Evolutionary conservation across 2,329 filamentous ascomycete genomes (phyloP), one percentile per base, ranked within the genome.

Genomic region (Calonectria pteridis): DNA sequence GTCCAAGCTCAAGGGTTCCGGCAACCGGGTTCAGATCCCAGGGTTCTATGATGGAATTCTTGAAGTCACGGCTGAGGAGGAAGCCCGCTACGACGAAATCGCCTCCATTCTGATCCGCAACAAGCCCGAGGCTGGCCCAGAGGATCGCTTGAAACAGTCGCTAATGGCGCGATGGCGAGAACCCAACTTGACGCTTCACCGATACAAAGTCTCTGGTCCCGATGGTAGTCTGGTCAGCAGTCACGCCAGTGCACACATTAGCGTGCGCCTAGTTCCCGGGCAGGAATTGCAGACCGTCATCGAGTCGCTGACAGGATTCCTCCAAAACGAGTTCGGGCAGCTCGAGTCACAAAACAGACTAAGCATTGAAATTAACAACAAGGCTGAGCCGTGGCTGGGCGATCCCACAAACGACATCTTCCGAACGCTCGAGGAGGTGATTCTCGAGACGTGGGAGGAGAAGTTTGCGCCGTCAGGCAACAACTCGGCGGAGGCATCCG

Each of bases 111-210:
- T 98, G 4, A 91, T 96, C 37, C 90, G 91, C 20, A 92, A 93
- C 69, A 94, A 94, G 78, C 92, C 94, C 3, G 87, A 89, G 28
- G 84, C 86, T 23, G 86, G 88, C 0, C 88, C 90, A 1, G 89
- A 93, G 0, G 90, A 93, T 9, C 90, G 90, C n/a, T 91, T 98
- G 59, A 96, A 96, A 73, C 89, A 92, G 46, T 95, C 94, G 2
- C 89, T 99, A 7, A 98, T 98, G 94, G 94, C 96, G 14, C 91
- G 96, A 71, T 99, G 97, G 97, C 93, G 97, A 28, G 96, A 98
- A 81, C 95, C 97, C 0, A 98, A 97, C 64, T 87, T 99, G 67
- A 98, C 97, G 0, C 94, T 98, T 53, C 97, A 99, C 84, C 91
- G 95, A 10, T 95, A 98, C 84, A 95, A 97, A 80, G 95, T 96